Base-by-base conservation (phyloP, 805 yeast species). In the Priceomyces melissophilus region DNA sequence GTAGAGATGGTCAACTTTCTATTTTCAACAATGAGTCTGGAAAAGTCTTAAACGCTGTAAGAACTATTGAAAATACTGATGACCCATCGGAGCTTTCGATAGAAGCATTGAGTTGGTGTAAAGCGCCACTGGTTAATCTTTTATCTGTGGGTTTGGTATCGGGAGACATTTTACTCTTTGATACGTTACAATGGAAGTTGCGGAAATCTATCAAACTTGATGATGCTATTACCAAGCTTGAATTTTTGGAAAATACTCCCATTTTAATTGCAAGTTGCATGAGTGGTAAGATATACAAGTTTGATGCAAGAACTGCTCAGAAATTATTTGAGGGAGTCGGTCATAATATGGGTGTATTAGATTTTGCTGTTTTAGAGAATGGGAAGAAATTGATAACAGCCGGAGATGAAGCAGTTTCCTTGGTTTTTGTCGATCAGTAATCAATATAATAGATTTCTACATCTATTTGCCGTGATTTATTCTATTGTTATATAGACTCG, bases 321-420 rank as follows among this genome's bases (percentile, higher is more conserved):
- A 82, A 79, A 54, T 63, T 84, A 43, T 85, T 84, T 67, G 83
- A 75, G 27, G 93, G 95, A 48, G 79, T 80, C 31, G 99, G 99
- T 15, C 99, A 93, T 61, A 85, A 84, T 63, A 86, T 87, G 85
- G 98, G 98, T 47, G 82, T 93, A 13, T 73, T 93, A 48, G 97
- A 88, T 54, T 91, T 93, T 58, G 81, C 84, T 13, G 57, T 83
- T 32, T 77, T 81, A 42, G 81, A 78, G 31, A 66, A 76, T 35
- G 91, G 88, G 20, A 73, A 75, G 38, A 81, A 82, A 58, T 55
- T 93, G 34, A 75, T 89, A 29, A 87, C 97, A 14, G 99, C 96
- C 10, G 97, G 97, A 48, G 99, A 93, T 61, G 99, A 93, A 63
- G 96, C 96, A 50, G 96, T 93, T 26, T 79, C 95, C 10, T 69